Conservation (phyloP, 2,329 filamentous ascomycete genomes). For the Cordyceps cateniannulata region DNA sequence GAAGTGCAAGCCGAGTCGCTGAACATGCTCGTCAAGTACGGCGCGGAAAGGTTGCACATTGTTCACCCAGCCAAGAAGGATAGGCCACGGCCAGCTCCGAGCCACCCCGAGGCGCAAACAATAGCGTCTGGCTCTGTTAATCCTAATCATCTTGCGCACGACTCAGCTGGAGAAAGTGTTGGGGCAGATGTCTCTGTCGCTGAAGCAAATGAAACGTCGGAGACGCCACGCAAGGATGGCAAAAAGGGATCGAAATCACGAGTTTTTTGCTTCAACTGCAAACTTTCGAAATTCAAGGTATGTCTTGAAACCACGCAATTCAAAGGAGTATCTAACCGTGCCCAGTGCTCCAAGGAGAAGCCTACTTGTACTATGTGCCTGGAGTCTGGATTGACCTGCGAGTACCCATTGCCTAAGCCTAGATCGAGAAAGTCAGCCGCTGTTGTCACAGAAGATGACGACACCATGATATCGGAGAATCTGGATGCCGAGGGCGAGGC, state of each 20-base stretch:
- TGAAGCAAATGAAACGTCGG: neutral
- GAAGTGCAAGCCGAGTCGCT: constrained; percentile 49
- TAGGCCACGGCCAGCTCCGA: constrained; percentile 2
- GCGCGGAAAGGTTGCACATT: constrained; percentile 50
- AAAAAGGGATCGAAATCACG: constrained; percentile 23
- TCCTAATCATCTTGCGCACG: neutral
- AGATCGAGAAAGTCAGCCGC: constrained; percentile 19
- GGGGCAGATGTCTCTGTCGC: neutral
- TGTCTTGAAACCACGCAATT: constrained; percentile 7
- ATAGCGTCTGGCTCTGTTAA: neutral
- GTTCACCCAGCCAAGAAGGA: constrained; percentile 43
- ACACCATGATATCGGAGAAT: constrained; percentile 11
- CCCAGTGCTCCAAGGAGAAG: constrained; percentile 34
- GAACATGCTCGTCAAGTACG: constrained; percentile 50
- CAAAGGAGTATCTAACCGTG: constrained; percentile 15
- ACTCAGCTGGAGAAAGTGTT: neutral
- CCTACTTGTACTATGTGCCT: constrained; percentile 35
- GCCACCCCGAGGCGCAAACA: neutral
- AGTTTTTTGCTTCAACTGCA: constrained; percentile 32
- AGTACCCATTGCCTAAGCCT: constrained; percentile 32
- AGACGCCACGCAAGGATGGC: constrained; percentile 8
- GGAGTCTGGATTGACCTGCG: constrained; percentile 26
- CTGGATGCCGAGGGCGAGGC: constrained; percentile 14
- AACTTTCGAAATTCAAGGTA: constrained; percentile 30
- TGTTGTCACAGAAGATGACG: constrained; percentile 15